Conservation (phyloP, 495 filamentous ascomycete genomes). For the Lepidopterella palustris region DNA sequence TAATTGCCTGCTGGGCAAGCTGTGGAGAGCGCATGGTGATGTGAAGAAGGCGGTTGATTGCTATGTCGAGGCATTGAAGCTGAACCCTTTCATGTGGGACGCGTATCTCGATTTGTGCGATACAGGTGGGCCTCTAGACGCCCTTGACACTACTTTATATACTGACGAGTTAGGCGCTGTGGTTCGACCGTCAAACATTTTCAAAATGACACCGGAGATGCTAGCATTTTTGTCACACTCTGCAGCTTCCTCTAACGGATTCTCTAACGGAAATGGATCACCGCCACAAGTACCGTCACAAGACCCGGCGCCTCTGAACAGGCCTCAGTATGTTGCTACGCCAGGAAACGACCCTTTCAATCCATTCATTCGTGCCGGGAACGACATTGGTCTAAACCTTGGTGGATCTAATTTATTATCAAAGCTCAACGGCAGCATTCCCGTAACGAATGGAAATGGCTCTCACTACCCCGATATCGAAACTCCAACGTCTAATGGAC, state of each 20-base stretch:
- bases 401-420: constrained; percentile 29
- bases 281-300: constrained; percentile 1
- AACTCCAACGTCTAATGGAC: constrained; percentile 33
- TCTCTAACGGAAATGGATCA: neutral
- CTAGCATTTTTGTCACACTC: constrained; percentile 42
- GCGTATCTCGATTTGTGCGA: constrained; percentile 79
- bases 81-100: constrained; percentile 98
- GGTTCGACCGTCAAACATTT: constrained; percentile 74
- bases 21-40: constrained; percentile 76
- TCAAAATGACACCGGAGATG: constrained; percentile 67
- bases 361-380: constrained; percentile 18
- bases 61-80: constrained; percentile 80
- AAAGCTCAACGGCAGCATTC: constrained; percentile 27
- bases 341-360: constrained; percentile 37
- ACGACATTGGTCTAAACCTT: constrained; percentile 27
- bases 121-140: constrained; percentile 49
- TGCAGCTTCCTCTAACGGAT: constrained; percentile 11
- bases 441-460: constrained; percentile 11
- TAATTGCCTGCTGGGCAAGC: constrained; percentile 73
- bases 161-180: constrained; percentile 13
- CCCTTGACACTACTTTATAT: neutral
- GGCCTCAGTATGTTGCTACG: constrained; percentile 30
- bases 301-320: constrained; percentile 9
- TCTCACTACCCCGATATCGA: constrained; percentile 26
- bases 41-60: constrained; percentile 70